Evolutionary conservation across 116 monocot genomes (phyloP), one percentile per base, ranked within the genome.

Genomic region (Phalaenopsis hybrid): DNA sequence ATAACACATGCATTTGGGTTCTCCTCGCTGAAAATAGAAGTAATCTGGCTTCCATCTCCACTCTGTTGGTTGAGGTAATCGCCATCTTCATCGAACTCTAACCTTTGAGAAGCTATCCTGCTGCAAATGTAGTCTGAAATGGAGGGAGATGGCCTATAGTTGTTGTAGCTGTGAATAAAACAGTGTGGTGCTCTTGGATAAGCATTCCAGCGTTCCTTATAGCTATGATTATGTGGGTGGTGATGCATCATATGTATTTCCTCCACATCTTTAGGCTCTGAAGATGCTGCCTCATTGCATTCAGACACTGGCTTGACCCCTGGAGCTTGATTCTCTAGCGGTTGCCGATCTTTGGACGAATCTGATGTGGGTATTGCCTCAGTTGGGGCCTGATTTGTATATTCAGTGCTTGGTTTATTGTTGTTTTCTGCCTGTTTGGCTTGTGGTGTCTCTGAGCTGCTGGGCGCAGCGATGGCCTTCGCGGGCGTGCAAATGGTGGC

Each of bases 1-100:
- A 93, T 90, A 6, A 58, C 55, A 79, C 96, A 96, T 16, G 91
- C 92, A 86, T 96, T 96, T 17, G 96, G 92, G 78, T 94, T 96
- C 85, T 96, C 96, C 78, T 96, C 96, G 57, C 89, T 94, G 84
- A 96, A 96, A 44, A 90, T 72, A 50, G 89, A 86, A 31, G 78
- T 84, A 45, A 88, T 85, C 43, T 82, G 86, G 68, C 48, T 81
- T 5, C 82, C 89, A 82, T 86, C 86, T 72, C 78, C 75, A 23
- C 79, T 75, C 6, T 70, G 57, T 16, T 75, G 43, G n/a, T 63
- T 48, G 9, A 65, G 57, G 28, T 83, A 31, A 33, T 81, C 57
- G 0, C 34, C 79, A 1, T 67, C 43, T 13, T 67, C 51, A 37
- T 46, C 74, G 8, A 23, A 21, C 5, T 83, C 68, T 21, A 20